Evolutionary conservation across 495 filamentous ascomycete genomes (phyloP).

Genomic region (Pseudomonodictys pantanalensis): DNA sequence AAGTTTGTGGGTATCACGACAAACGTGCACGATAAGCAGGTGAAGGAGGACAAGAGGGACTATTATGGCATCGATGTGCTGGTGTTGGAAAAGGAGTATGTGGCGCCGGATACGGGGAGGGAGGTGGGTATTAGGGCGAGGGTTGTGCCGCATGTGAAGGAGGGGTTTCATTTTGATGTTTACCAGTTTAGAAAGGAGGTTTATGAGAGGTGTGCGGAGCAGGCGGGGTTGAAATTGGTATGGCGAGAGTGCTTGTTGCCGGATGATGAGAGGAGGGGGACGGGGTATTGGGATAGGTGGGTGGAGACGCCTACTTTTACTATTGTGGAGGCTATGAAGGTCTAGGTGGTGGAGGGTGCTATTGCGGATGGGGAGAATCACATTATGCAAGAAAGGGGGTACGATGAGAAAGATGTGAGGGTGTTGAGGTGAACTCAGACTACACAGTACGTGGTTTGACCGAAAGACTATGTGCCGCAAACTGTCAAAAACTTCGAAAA

Average conservation of each 20-base stretch:
- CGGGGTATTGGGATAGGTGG: slow-evolving; percentile 20
- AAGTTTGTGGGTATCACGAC: slow-evolving; percentile 28
- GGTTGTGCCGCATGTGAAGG: slow-evolving; percentile 8
- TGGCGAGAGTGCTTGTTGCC: slow-evolving; percentile 16
- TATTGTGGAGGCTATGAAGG: slow-evolving; percentile 4
- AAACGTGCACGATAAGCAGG: slow-evolving; percentile 4
- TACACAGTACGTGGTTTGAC: no score
- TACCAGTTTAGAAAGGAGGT: slow-evolving; percentile 19
- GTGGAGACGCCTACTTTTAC: slow-evolving; percentile 18
- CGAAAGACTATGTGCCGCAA: no score
- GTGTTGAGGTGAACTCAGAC: no score
- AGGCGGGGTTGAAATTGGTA: slow-evolving; percentile 19
- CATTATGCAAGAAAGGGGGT: no score
- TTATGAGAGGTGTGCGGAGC: slow-evolving; percentile 21
- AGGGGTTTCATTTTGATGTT: slow-evolving; percentile 11
- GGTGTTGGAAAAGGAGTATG: slow-evolving; percentile 10
- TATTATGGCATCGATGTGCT: slow-evolving; percentile 19
- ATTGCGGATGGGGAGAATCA: no score
- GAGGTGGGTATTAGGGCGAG: slow-evolving; percentile 17
- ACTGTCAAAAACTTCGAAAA: no score
- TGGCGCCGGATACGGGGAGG: background rate
- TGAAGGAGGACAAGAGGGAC: slow-evolving; percentile 10
- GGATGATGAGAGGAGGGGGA: slow-evolving; percentile 20
- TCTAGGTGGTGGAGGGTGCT: no score
- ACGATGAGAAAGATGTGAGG: no score